phyloP scores from a whole-genome alignment of 805 yeast genomes.

The Candida jianshihensis region DNA sequence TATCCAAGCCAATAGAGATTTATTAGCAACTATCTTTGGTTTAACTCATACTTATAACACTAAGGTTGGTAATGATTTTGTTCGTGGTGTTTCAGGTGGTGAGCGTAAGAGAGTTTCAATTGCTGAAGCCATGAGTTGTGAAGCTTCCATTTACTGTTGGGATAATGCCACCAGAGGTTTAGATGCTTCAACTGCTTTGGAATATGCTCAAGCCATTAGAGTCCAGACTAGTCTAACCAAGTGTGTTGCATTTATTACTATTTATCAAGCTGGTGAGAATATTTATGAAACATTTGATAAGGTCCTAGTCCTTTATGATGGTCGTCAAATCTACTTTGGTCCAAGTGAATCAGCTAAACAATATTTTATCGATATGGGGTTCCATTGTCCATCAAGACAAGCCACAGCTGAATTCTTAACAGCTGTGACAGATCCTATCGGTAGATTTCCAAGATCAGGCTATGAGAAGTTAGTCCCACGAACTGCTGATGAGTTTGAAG shows the following conservation, averaged over 20 bases:
- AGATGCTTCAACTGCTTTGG: conserved; percentile 53
- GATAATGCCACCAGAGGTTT: conserved; percentile 56
- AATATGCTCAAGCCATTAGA: conserved; percentile 43
- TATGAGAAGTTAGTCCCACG: conserved; percentile 40
- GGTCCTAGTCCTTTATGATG: conserved; percentile 43
- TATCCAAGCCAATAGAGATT: conserved; percentile 47
- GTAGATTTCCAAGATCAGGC: conserved; percentile 35
- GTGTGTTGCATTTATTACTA: conserved; percentile 48
- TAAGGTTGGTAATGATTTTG: conserved; percentile 54
- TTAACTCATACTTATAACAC: conserved; percentile 48
- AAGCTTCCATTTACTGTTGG: conserved; percentile 42
- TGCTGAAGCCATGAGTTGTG: conserved; percentile 46
- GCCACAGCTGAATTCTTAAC: conserved; percentile 53
- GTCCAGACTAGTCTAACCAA: conserved; percentile 39
- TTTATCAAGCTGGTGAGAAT: conserved; percentile 46
- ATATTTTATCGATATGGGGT: conserved; percentile 45
- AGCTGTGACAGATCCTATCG: conserved; percentile 44
- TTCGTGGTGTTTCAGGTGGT: conserved; percentile 68
- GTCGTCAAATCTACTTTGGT: conserved; percentile 47
- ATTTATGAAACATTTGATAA: conserved; percentile 46
- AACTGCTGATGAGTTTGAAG: conserved; percentile 42
- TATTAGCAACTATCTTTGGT: conserved; percentile 42
- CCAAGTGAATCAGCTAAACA: conserved; percentile 33
- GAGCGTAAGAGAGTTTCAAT: conserved; percentile 64
- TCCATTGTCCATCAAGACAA: conserved; percentile 43